These are phyloP conservation scores for Pugionium dolabratum DNA, from an alignment of 345 rosid species.

Conservation along the genomic window DNA sequence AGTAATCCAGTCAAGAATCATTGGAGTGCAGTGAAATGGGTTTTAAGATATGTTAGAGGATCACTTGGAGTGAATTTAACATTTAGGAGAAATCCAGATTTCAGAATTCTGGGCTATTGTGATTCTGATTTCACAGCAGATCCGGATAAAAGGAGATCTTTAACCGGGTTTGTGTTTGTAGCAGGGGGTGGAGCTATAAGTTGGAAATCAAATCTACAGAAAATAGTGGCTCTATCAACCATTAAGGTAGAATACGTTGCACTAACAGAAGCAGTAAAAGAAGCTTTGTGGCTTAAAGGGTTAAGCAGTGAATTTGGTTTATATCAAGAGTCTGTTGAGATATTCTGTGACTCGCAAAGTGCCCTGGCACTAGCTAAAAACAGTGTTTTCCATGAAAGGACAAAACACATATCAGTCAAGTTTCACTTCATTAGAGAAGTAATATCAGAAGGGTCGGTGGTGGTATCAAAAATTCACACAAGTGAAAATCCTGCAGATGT, in stretches of 20 bases:
- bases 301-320: background rate
- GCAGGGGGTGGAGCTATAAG: background rate
- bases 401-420: background rate
- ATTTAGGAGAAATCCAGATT: background rate
- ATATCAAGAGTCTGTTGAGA: rapidly evolving
- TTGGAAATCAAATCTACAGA: background rate
- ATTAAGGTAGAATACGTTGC: background rate
- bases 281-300: background rate
- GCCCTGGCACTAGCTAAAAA: background rate
- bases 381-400: background rate
- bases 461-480: background rate
- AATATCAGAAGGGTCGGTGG: background rate
- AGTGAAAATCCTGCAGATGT: background rate
- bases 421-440: background rate
- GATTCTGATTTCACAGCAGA: background rate
- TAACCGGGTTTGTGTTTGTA: background rate
- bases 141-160: background rate
- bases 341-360: background rate
- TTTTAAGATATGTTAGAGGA: background rate
- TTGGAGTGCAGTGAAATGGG: background rate
- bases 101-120: background rate
- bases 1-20: background rate
- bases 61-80: too few species aligned
- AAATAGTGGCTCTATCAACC: background rate
- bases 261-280: background rate